Base-by-base conservation (phyloP, 2,329 filamentous ascomycete genomes). In the Aspergillus amoenus region DNA sequence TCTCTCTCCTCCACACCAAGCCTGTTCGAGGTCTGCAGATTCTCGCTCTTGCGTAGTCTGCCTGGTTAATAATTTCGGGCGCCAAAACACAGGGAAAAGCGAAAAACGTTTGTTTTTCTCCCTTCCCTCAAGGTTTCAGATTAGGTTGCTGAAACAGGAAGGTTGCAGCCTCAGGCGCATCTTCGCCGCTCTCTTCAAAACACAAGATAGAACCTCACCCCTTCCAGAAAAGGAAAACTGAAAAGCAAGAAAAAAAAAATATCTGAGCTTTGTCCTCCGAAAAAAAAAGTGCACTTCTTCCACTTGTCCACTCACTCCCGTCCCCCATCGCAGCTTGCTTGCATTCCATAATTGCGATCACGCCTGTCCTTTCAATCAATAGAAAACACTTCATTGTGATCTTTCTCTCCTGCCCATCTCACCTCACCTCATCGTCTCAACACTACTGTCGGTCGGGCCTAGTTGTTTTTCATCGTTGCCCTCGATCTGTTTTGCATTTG, bases 301-400 rank as follows among this genome's bases (percentile, higher is more conserved):
- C 54, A 51, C 53, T 52, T 66, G 46, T 64, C 57, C 61, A 62
- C 56, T 64, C 63, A 52, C 57, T 64, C 56, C 40, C 42, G 4
- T 11, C 21, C 43, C 47, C 47, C 53, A 27, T 52, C 50, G 43
- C 58, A 41, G 49, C 45, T 56, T 27, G 56, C 52, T 40, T 63
- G 51, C 55, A 50, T 61, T 57, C 54, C 24, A 17, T 32, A 63
- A 52, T 49, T 60, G 59, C 58, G 47, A 62, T 18, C 63, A 30
- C 27, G 60, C 32, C 47, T 56, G 40, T 56, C 56, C 46, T 53
- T 55, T 57, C 56, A 59, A 52, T 60, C 55, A 58, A 57, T 59
- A 47, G 66, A 68, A 73, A 73, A 73, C 70, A 73, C 70, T 73
- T 73, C 47, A 69, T 61, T 73, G 70, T 73, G 70, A 52, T 71